Conservation (phyloP, 2,329 filamentous ascomycete genomes). For the Blumeria hordei region DNA sequence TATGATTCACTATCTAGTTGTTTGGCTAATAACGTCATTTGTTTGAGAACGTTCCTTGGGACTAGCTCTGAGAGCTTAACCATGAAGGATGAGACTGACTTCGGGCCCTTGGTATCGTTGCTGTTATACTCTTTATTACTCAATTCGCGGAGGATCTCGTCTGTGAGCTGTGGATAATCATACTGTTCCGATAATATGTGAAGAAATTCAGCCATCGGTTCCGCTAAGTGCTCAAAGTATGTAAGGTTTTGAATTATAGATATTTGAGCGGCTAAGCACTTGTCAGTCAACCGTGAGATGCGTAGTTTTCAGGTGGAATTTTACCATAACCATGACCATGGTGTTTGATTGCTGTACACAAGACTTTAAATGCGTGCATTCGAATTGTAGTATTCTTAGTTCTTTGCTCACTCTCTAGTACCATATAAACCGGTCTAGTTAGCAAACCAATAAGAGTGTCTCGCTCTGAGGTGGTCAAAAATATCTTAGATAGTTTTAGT, state of each 20-base stretch:
- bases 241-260: conserved; percentile 94
- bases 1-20: conserved; percentile 95
- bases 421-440: conserved; percentile 77
- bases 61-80: conserved; percentile 80
- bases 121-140: conserved; percentile 97
- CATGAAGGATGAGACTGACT: conserved; percentile 86
- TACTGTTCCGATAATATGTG: conserved; percentile 94
- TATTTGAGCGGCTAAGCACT: conserved; percentile 60
- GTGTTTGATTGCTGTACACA: conserved; percentile 92
- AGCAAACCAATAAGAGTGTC: conserved; percentile 87
- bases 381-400: conserved; percentile 73
- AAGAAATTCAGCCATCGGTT: conserved; percentile 95
- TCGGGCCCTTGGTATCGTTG: conserved; percentile 84
- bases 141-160: conserved; percentile 80
- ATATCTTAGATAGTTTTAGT: conserved; percentile 76
- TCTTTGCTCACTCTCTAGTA: conserved; percentile 81
- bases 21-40: conserved; percentile 88
- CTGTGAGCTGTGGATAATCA: conserved; percentile 83
- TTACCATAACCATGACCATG: conserved; percentile 90
- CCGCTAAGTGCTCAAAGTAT: conserved; percentile 95
- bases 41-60: conserved; percentile 81
- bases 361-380: conserved; percentile 92
- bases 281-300: conserved; percentile 10
- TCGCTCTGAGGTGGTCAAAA: conserved; percentile 83
- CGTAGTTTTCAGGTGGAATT: conserved; percentile 1